Base-by-base conservation (phyloP, 73 alveolate genomes). In the Paramecium primaurelia region DNA sequence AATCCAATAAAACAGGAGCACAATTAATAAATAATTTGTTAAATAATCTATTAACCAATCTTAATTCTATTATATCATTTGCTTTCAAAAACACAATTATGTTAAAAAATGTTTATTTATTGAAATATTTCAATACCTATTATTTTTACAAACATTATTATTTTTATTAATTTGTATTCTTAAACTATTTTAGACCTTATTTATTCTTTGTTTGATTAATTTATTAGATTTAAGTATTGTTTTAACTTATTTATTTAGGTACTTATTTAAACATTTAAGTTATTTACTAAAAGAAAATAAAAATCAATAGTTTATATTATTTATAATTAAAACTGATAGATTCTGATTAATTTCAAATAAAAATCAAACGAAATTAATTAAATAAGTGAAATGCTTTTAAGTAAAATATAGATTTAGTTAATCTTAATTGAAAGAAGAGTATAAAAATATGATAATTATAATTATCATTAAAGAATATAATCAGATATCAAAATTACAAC, bases 401-500 rank as follows among this genome's bases (percentile, higher is more conserved):
- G 59, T 16, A 49, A 49, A 54, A 54, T 54, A 54, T 54, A 54
- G 4, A 54, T 54, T 54, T 16, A 4, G 36, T 0, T 16, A 22
- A 54, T 18, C 34, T 1, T 54, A 14, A 34, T 34, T 34, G 38
- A 34, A 34, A 34, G 20, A n/a, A 54, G 34, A 18, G 20, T 54
- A 54, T 8, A 22, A 54, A 18, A 54, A 16, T 54, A 54, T 25
- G 59, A 47, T 47, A 47, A 47, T 47, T 9, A 54, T 54, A 54
- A 54, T 54, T 54, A 54, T 54, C 69, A 54, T 2, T 54, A 54
- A 54, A 54, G 69, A 54, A 54, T 64, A 64, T 64, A 64, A 64
- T 64, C 84, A 64, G 84, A 64, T 64, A 64, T 64, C 84, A 18
- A 64, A 28, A 64, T 64, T 22, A 34, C 84, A 64, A 64, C 84